These are phyloP conservation scores for Taxillus chinensis DNA, from an alignment of 164 flowering plant genomes.

Conservation along the genomic window DNA sequence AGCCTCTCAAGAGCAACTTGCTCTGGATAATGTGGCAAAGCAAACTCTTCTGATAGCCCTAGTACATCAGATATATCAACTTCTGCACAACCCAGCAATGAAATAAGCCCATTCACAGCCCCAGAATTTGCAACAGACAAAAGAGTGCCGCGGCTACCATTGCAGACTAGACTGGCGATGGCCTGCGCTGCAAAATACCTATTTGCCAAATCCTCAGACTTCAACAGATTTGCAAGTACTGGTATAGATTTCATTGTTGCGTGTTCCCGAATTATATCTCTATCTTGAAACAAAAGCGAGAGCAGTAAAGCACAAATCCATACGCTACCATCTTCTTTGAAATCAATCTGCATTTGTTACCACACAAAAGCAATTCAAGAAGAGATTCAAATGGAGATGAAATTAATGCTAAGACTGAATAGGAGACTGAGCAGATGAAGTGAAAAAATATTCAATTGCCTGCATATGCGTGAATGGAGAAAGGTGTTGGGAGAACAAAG, in stretches of 20 bases:
- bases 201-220: constrained; percentile 74
- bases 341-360: constrained; percentile 49
- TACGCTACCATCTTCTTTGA: constrained; percentile 58
- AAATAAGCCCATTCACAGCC: constrained; percentile 80
- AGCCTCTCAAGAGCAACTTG: constrained; percentile 90
- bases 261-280: constrained; percentile 80
- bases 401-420: neutral
- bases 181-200: constrained; percentile 99
- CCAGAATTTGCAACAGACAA: constrained; percentile 94
- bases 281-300: constrained; percentile 86
- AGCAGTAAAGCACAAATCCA: constrained; percentile 85
- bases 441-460: neutral
- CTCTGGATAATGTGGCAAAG: constrained; percentile 73
- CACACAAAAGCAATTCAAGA: neutral
- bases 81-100: constrained; percentile 96
- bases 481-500: neutral
- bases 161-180: constrained; percentile 79
- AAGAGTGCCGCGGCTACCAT: constrained; percentile 97
- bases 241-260: constrained; percentile 79
- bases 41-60: constrained; percentile 68
- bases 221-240: constrained; percentile 66
- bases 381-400: neutral
- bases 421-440: neutral
- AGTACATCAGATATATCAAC: constrained; percentile 68
- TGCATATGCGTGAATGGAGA: no score